Evolutionary conservation across 176 grass and related monocot genomes (phyloP), one percentile per base, ranked within the genome.

Genomic region (Aegilops speltoides): DNA sequence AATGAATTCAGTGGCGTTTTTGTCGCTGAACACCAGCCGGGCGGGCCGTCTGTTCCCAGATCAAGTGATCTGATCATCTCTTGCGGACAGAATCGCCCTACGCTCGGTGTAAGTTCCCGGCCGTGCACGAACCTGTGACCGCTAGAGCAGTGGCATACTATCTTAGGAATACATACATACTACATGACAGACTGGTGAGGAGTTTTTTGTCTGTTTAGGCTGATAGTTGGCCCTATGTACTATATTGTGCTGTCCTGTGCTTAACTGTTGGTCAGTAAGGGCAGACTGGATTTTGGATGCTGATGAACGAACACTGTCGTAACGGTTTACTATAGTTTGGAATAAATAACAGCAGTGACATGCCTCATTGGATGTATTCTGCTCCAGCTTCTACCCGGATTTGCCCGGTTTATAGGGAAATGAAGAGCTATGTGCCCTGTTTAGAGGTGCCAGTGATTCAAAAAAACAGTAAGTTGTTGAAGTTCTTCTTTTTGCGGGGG

Each of bases 111-210:
- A 84, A 87, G 85, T 68, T 80, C 34, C 20, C 60, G 67, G 22
- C 73, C 34, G 79, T 87, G 89, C 34, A 68, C 84, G 85, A 76
- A 64, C 85, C 81, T 84, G 89, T 8, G 85, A 80, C 60, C 16
- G 19, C 22, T n/a, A 67, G 76, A 77, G 68, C 22, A 7, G 50
- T 19, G 37, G 41, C 11, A 77, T 32, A 77, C 25, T 20, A 20
- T n/a, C 41, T 23, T 64, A 4, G 3, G 25, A 59, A 59, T 54
- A 54, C 50, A 54, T 50, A 50, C 43, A 52, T 46, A 46, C 73
- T 79, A 56, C 13, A 20, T 14, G 64, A 65, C 71, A 67, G 86
- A 79, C 29, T 15, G n/a, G 70, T 2, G 79, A 65, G 74, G 17
- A 74, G 74, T 13, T 37, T 45, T 10, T 65, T 64, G 66, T 75